Percentiles rank a stretch among this genome's conserved stretches.
phyloP scores from a whole-genome alignment of 2,329 filamentous ascomycete species.

The Botrytis medusae region DNA sequence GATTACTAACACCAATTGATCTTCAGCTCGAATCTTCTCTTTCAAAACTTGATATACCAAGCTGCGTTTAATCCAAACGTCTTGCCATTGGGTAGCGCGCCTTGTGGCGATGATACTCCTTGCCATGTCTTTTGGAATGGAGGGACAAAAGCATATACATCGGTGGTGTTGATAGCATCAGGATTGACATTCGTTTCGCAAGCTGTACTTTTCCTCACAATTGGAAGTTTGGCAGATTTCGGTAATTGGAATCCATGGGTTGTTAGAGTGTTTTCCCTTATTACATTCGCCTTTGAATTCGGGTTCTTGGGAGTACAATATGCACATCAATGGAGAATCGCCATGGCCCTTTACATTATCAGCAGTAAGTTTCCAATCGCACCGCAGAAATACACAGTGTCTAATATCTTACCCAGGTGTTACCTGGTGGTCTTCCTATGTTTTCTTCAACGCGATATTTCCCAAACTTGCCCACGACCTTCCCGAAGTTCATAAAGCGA shows the following conservation, averaged over 20 bases:
- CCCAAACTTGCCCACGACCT: slow-evolving; percentile 38
- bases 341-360: slow-evolving; percentile 39
- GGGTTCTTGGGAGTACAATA: slow-evolving; percentile 36
- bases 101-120: slow-evolving; percentile 34
- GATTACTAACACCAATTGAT: slow-evolving; percentile 14
- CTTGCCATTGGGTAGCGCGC: slow-evolving; percentile 35
- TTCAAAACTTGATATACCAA: slow-evolving; percentile 40
- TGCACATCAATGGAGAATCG: slow-evolving; percentile 34
- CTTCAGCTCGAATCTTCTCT: slow-evolving; percentile 37
- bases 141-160: slow-evolving; percentile 35
- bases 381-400: not conserved
- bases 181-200: slow-evolving; percentile 38
- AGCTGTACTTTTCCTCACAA: slow-evolving; percentile 34
- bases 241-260: slow-evolving; percentile 40
- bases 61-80: slow-evolving; percentile 39
- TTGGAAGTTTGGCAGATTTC: slow-evolving; percentile 38
- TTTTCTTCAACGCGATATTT: slow-evolving; percentile 40
- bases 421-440: slow-evolving; percentile 39
- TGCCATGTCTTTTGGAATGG: slow-evolving; percentile 39
- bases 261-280: slow-evolving; percentile 36
- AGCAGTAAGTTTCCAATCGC: slow-evolving; percentile 32
- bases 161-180: slow-evolving; percentile 36
- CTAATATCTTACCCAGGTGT: slow-evolving; percentile 28
- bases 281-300: slow-evolving; percentile 38
- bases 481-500: slow-evolving; percentile 34